Evolutionary conservation across 139 green algal species (phyloP), one percentile per base, ranked within the genome.

Genomic region (Diplosphaera chodatii): DNA sequence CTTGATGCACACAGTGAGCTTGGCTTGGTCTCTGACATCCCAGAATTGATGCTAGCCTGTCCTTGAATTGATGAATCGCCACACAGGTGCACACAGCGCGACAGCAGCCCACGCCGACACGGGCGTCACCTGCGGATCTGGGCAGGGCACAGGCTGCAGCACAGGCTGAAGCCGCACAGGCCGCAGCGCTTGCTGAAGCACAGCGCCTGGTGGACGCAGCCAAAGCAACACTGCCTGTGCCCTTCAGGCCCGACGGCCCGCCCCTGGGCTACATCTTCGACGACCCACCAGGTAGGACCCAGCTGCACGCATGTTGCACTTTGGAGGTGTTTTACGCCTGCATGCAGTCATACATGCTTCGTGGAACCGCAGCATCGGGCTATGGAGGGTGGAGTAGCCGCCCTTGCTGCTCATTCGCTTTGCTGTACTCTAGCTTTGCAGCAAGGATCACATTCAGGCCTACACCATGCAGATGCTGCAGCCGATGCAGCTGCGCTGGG

Each of bases 201-300:
- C 40, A 64, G 63, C 30, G 63, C 63, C 63, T 40, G 23, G 62
- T 91, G 21, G 74, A 82, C 22, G 73, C 72, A 55, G 89, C 87
- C 32, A 85, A 84, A 64, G 67, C 67, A 0, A 74, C 59, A 16
- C 65, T 95, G 69, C 76, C 75, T 21, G 79, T 80, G 28, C 66
- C 76, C 3, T 93, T 82, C 70, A 66, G 83, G 1, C 73, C 83
- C 37, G 89, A 92, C 74, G 90, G 89, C 1, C 90, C 90, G 15
- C 79, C 76, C 28, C 75, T 96, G 69, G 87, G 76, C 0, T 80
- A 79, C 22, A 55, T 84, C 13, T 92, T 91, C 69, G 87, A 92
- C 64, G 77, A 80, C 0, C 22, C 75, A 18, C 48, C 48, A 59
- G 48, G 48, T 25, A 21, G 25, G 48, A 25, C 16, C 48, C 3